A percentile compares a stretch with the other conserved stretches of the same genome.
Conservation (phyloP, 257 asterid genomes). For the Ilex aquifolium region DNA sequence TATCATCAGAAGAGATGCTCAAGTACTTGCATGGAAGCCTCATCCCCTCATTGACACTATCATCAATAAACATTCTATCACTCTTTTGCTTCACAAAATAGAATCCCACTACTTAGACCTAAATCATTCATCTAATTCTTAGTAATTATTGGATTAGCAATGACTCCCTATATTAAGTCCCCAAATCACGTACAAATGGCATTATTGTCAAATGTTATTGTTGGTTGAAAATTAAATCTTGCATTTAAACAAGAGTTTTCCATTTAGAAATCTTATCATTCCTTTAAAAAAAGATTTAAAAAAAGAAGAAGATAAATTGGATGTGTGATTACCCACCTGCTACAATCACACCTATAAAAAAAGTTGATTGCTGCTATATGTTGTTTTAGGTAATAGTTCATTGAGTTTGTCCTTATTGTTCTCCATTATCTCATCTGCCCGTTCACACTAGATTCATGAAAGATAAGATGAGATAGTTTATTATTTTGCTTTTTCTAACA, state of each 20-base stretch:
- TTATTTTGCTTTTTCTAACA: too few relatives aligned
- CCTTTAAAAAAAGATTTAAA: not conserved
- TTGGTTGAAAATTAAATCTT: not conserved
- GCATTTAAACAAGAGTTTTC: slow-evolving; percentile 6
- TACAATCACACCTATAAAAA: slow-evolving; percentile 20
- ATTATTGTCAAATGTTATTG: too few relatives aligned
- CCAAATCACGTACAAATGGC: too few relatives aligned
- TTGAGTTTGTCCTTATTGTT: not conserved
- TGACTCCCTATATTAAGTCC: too few relatives aligned
- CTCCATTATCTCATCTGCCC: slow-evolving; percentile 15
- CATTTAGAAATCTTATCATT: not conserved
- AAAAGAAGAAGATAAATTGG: not conserved
- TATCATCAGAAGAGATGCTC: not conserved
- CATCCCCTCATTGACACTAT: slow-evolving; percentile 16
- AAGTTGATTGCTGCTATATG: slow-evolving; percentile 14
- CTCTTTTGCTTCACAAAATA: too few relatives aligned
- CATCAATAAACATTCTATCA: slow-evolving; percentile 17
- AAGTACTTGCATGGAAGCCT: not conserved
- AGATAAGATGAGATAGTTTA: slow-evolving; percentile 3
- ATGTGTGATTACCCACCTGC: slow-evolving; percentile 15
- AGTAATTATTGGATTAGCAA: too few relatives aligned
- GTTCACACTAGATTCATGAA: slow-evolving; percentile 9
- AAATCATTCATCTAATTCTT: too few relatives aligned
- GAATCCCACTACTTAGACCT: too few relatives aligned
- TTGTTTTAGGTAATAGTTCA: slow-evolving; percentile 17